phyloP scores from a whole-genome alignment of 805 yeast genomes.

The Yarrowia bubula region DNA sequence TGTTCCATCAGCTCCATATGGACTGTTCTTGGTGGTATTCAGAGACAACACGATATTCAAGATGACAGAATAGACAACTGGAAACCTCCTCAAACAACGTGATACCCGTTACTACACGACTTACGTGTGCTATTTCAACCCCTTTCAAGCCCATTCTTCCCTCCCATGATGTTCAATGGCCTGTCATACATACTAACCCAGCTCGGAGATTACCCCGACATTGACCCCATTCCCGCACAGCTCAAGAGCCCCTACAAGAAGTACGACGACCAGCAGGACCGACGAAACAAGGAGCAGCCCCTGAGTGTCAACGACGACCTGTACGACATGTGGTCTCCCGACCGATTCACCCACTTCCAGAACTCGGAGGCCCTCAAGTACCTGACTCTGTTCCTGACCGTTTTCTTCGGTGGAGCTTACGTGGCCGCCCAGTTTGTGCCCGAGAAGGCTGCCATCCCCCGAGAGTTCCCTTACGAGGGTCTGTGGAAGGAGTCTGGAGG shows the following conservation, averaged over 20 bases:
- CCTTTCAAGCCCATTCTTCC: no score
- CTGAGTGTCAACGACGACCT: conserved; percentile 59
- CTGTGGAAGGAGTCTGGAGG: conserved; percentile 72
- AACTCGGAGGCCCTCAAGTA: conserved; percentile 61
- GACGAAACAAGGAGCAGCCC: conserved; percentile 75
- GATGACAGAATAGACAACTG: no score
- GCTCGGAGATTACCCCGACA: conserved; percentile 57
- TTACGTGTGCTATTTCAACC: no score
- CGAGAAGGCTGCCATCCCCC: conserved; percentile 70
- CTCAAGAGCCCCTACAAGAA: conserved; percentile 66
- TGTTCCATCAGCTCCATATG: no score
- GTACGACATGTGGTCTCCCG: conserved; percentile 85
- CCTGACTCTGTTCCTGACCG: conserved; percentile 56
- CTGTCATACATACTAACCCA: background rate
- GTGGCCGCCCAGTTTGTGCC: conserved; percentile 54
- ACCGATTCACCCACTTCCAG: conserved; percentile 58
- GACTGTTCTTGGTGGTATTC: no score
- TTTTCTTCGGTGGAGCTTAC: conserved; percentile 44
- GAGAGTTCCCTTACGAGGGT: conserved; percentile 74
- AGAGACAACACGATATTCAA: no score
- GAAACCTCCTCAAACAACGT: no score
- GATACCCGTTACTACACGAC: no score
- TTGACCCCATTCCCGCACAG: conserved; percentile 60
- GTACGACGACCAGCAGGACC: conserved; percentile 77
- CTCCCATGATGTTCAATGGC: background rate